Percentiles rank a stretch among this genome's conserved stretches.
Conservation (phyloP, 306 rosid genomes). For the Macrotyloma uniflorum region DNA sequence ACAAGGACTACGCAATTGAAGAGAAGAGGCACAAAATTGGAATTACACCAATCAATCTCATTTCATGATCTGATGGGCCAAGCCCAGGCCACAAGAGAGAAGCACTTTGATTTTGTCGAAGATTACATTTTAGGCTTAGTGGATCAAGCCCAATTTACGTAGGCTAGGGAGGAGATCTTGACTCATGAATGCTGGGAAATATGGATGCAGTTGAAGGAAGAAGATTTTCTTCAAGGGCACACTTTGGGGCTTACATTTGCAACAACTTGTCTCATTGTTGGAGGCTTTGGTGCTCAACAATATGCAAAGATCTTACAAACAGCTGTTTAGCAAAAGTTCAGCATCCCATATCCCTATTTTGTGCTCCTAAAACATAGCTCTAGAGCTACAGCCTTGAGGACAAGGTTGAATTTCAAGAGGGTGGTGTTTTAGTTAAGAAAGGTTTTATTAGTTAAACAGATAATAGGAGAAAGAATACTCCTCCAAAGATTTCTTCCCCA, state of each 20-base stretch:
- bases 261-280: background rate
- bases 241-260: background rate
- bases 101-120: background rate
- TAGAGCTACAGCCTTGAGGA: background rate
- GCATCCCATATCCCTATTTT: background rate
- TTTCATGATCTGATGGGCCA: background rate
- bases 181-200: background rate
- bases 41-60: background rate
- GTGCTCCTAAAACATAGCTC: background rate
- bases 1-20: background rate
- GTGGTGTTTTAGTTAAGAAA: background rate
- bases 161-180: background rate
- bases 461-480: background rate
- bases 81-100: background rate
- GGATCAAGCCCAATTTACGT: background rate
- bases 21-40: background rate
- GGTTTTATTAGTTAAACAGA: background rate
- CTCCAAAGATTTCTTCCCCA: background rate
- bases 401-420: background rate
- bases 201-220: background rate
- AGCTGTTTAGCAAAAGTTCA: background rate
- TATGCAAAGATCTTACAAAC: background rate
- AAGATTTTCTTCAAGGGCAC: background rate
- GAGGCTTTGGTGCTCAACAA: background rate
- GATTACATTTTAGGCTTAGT: background rate